These are phyloP conservation scores for Fusarium sp. DNA, from an alignment of 2,329 filamentous ascomycete species.

Conservation along the genomic window DNA sequence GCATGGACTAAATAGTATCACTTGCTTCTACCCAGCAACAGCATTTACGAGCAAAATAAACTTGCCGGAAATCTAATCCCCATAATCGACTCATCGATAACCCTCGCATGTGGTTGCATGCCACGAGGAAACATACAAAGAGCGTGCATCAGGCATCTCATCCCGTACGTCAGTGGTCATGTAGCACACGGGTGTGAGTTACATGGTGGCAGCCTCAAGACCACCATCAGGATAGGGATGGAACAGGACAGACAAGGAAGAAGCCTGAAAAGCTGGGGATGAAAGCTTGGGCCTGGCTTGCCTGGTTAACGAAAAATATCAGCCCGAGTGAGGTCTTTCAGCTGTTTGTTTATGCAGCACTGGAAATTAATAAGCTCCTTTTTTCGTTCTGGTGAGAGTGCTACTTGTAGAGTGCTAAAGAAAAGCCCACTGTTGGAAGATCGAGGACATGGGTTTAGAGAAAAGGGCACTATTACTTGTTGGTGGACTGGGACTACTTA, in stretches of 20 bases:
- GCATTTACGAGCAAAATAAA: neutral
- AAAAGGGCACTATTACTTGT: conserved; percentile 17
- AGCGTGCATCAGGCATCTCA: conserved; percentile 24
- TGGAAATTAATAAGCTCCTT: conserved; percentile 19
- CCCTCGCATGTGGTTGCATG: neutral
- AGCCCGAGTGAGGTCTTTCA: conserved; percentile 1
- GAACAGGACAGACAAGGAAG: conserved; percentile 7
- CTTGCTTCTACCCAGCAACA: neutral
- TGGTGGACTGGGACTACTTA: conserved; percentile 12
- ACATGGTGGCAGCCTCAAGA: conserved; percentile 17
- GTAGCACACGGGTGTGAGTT: conserved; percentile 12
- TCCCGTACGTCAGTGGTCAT: conserved; percentile 28
- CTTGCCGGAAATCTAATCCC: neutral
- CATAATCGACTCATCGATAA: neutral
- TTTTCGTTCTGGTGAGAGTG: neutral
- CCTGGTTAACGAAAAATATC: neutral
- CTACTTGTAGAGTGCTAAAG: conserved; percentile 19
- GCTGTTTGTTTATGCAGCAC: conserved; percentile 5
- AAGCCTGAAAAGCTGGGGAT: conserved; percentile 29
- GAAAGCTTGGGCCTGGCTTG: conserved; percentile 16
- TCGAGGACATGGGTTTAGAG: conserved; percentile 23
- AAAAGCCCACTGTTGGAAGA: conserved; percentile 15
- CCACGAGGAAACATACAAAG: conserved; percentile 19
- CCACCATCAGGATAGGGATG: neutral
- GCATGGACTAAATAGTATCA: neutral